These are phyloP conservation scores for Xylaria sp. DNA, from an alignment of 2,329 filamentous ascomycete genomes.

Conservation along the genomic window DNA sequence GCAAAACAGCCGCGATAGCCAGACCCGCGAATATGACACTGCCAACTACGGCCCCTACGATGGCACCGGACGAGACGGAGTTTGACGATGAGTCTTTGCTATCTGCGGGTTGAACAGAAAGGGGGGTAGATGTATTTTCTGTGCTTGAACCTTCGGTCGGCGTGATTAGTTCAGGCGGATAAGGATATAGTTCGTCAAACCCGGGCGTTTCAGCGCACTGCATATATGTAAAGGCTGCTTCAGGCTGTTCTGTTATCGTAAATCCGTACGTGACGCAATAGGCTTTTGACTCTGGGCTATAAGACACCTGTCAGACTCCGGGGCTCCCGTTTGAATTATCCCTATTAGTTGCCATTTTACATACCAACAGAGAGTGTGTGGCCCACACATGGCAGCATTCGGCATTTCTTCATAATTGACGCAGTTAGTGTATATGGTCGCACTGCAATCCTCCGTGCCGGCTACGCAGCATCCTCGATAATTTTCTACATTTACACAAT, in stretches of 20 bases:
- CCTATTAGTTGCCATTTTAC: conserved; percentile 27
- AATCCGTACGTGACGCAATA: conserved; percentile 47
- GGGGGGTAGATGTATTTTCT: not conserved
- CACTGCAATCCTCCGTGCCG: conserved; percentile 40
- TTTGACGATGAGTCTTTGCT: conserved; percentile 7
- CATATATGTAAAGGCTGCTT: conserved; percentile 44
- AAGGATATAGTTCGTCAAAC: conserved; percentile 47
- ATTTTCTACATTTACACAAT: conserved; percentile 46
- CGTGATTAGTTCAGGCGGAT: conserved; percentile 43
- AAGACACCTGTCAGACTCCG: conserved; percentile 9
- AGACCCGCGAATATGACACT: conserved; percentile 13
- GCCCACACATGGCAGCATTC: conserved; percentile 40
- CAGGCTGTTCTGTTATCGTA: conserved; percentile 38
- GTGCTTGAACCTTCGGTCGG: conserved; percentile 12
- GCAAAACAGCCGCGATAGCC: not conserved
- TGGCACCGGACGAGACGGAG: conserved; percentile 18
- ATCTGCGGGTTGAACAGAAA: not conserved
- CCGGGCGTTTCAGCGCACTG: conserved; percentile 42
- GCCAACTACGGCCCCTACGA: conserved; percentile 28
- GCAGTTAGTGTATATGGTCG: conserved; percentile 47
- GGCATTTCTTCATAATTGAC: conserved; percentile 40
- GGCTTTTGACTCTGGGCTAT: conserved; percentile 40
- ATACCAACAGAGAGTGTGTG: conserved; percentile 49
- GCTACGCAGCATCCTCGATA: conserved; percentile 48
- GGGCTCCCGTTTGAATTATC: not conserved